phyloP scores from a whole-genome alignment of 2,329 filamentous ascomycete genomes.

The Penicillium sp. region DNA sequence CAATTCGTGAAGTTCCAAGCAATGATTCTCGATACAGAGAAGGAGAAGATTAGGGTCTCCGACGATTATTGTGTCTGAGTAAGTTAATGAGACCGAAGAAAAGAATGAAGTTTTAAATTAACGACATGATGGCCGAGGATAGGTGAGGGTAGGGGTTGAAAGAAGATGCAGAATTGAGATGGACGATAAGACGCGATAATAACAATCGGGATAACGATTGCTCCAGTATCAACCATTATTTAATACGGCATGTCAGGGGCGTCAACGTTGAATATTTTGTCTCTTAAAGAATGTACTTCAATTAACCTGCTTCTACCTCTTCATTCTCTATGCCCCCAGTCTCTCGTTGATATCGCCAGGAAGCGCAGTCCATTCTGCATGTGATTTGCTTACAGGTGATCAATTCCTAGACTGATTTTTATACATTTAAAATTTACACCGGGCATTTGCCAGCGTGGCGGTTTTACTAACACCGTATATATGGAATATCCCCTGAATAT shows the following conservation, averaged over 20 bases:
- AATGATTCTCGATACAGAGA: neutral
- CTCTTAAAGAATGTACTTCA: neutral
- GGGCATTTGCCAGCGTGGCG: conserved; percentile 5
- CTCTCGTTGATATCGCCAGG: neutral
- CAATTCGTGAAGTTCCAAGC: neutral
- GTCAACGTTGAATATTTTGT: neutral
- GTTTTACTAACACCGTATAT: neutral
- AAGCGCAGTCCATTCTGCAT: neutral
- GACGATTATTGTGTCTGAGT: neutral
- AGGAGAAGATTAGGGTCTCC: neutral
- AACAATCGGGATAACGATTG: conserved; percentile 12
- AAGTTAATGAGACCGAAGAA: neutral
- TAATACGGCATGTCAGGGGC: neutral
- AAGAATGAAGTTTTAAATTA: neutral
- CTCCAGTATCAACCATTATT: conserved; percentile 5
- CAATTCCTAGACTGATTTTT: neutral
- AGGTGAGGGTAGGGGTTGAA: conserved; percentile 8
- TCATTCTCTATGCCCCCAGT: neutral
- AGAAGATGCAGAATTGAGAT: conserved; percentile 10
- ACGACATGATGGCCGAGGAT: conserved; percentile 4
- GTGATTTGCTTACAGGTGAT: neutral
- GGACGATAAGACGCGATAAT: conserved; percentile 12
- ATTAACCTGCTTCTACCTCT: neutral
- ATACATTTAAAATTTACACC: conserved; percentile 5
- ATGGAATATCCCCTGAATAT: neutral